Conservation (phyloP, 495 filamentous ascomycete genomes). For the Amorphotheca resinae region DNA sequence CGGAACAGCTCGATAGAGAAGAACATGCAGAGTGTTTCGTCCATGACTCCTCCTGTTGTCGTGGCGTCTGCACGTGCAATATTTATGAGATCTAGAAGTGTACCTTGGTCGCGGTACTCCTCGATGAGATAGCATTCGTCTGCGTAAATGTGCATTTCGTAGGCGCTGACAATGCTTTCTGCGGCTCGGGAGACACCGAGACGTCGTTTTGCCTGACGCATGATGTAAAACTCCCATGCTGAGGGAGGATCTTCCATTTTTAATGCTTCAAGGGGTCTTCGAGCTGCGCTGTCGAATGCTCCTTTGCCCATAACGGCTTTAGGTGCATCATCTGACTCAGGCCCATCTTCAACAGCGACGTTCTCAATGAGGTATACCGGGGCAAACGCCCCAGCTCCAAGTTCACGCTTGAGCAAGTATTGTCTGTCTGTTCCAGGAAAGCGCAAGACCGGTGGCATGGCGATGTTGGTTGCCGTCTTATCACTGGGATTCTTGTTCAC, state of each 20-base stretch:
- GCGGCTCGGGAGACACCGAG: constrained; percentile 55
- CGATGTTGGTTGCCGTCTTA: constrained; percentile 41
- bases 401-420: constrained; percentile 75
- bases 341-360: constrained; percentile 31
- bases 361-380: constrained; percentile 87
- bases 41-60: constrained; percentile 50
- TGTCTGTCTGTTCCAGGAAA: constrained; percentile 47
- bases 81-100: constrained; percentile 86
- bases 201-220: constrained; percentile 64
- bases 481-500: constrained; percentile 46
- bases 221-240: constrained; percentile 95
- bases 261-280: constrained; percentile 61
- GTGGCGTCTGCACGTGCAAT: constrained; percentile 56
- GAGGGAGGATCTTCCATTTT: constrained; percentile 87
- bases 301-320: constrained; percentile 33
- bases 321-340: constrained; percentile 33
- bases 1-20: constrained; percentile 85
- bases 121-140: constrained; percentile 79
- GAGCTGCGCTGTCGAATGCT: constrained; percentile 32
- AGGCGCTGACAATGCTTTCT: constrained; percentile 64
- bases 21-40: constrained; percentile 87
- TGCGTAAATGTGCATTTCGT: constrained; percentile 78
- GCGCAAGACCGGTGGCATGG: constrained; percentile 48
- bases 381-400: constrained; percentile 87
- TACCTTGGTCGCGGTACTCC: constrained; percentile 81